A percentile compares a stretch with the other conserved stretches of the same genome.
Conservation (phyloP, 2,329 filamentous ascomycete genomes). For the Botrytis byssoidea region DNA sequence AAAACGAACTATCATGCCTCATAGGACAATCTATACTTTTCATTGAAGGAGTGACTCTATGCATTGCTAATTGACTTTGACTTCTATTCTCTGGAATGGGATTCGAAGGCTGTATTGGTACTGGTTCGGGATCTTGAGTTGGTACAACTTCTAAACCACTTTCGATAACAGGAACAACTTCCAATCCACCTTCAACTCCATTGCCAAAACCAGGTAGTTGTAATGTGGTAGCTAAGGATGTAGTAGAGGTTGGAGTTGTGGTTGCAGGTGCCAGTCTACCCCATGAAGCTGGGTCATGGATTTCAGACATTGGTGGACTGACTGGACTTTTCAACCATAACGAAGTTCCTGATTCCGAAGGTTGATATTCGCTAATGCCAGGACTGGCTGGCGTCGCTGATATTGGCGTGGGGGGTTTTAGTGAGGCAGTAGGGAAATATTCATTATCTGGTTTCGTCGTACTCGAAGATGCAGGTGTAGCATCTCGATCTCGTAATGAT, state of each 20-base stretch:
- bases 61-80: constrained; percentile 22
- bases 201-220: constrained; percentile 29
- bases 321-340: constrained; percentile 20
- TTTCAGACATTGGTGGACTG: constrained; percentile 15
- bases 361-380: constrained; percentile 19
- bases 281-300: constrained; percentile 10
- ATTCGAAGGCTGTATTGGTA: not conserved
- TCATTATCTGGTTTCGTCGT: constrained; percentile 14
- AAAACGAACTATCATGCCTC: constrained; percentile 36
- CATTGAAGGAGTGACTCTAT: constrained; percentile 29
- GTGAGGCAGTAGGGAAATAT: not conserved
- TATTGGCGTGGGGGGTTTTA: constrained; percentile 13
- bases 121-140: constrained; percentile 3
- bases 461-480: constrained; percentile 7
- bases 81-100: constrained; percentile 5
- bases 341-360: constrained; percentile 11
- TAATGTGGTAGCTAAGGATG: constrained; percentile 27
- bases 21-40: constrained; percentile 35
- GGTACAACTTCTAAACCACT: constrained; percentile 20
- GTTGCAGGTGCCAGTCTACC: constrained; percentile 11
- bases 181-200: constrained; percentile 33
- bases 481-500: constrained; percentile 21
- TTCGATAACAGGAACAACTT: constrained; percentile 26
- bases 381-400: constrained; percentile 8
- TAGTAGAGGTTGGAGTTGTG: not conserved